Conservation (phyloP, 2,329 filamentous ascomycete species). For the Gnomoniopsis smithogilvyi region DNA sequence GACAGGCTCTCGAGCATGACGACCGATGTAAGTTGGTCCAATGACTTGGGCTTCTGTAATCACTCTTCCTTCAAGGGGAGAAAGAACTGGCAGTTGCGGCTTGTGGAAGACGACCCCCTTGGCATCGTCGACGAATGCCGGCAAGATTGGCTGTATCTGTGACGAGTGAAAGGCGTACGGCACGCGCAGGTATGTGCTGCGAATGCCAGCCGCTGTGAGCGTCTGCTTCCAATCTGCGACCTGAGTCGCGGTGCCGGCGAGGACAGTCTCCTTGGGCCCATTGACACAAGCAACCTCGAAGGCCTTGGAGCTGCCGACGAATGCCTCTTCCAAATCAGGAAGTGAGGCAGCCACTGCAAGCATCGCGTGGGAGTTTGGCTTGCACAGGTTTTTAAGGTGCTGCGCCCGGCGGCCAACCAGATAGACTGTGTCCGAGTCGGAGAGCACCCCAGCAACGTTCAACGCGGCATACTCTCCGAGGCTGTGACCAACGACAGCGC, state of each 20-base stretch:
- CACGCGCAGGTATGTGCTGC: constrained; percentile 43
- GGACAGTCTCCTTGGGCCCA: constrained; percentile 68
- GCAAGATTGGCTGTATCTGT: constrained; percentile 52
- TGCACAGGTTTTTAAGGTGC: constrained; percentile 62
- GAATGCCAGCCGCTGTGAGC: constrained; percentile 32
- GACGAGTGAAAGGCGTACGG: constrained; percentile 53
- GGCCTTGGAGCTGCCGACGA: constrained; percentile 34
- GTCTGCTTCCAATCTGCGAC: constrained; percentile 40
- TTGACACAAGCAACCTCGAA: constrained; percentile 70
- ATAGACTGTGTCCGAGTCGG: constrained; percentile 67
- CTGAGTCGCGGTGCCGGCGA: constrained; percentile 45
- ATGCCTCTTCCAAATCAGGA: constrained; percentile 37
- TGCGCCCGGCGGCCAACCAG: constrained; percentile 66
- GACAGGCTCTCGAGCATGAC: constrained; percentile 65
- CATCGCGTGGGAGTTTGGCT: constrained; percentile 61
- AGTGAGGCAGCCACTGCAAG: constrained; percentile 41
- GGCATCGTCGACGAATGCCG: constrained; percentile 51
- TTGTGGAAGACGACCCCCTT: constrained; percentile 32
- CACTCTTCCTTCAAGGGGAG: constrained; percentile 62
- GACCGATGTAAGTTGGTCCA: constrained; percentile 59
- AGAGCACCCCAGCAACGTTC: constrained; percentile 67
- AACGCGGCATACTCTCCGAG: constrained; percentile 69
- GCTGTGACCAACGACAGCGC: constrained; percentile 50
- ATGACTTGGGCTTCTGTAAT: constrained; percentile 46
- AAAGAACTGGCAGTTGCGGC: constrained; percentile 61